These are phyloP conservation scores for Posidonia oceanica DNA, from an alignment of 116 monocot genomes.

Conservation along the genomic window DNA sequence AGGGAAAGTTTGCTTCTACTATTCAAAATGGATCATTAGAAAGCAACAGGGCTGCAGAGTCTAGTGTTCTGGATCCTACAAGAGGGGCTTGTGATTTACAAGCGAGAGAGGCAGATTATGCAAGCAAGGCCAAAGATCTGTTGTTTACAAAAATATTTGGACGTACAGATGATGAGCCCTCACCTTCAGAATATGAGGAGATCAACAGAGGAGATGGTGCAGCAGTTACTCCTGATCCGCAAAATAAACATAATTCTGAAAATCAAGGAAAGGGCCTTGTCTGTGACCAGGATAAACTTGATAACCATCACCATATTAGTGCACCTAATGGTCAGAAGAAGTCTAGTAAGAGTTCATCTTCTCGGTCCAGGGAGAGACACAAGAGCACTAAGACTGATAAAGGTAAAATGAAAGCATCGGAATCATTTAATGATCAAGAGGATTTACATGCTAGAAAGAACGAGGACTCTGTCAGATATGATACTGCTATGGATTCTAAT, in stretches of 20 bases:
- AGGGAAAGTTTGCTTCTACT: conserved; percentile 10
- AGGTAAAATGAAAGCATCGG: conserved; percentile 17
- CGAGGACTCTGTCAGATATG: not conserved
- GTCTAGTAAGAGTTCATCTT: conserved; percentile 28
- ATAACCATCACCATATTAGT: conserved; percentile 10
- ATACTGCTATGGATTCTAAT: conserved; percentile 10
- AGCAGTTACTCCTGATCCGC: conserved; percentile 1
- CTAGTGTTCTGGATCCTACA: conserved; percentile 14
- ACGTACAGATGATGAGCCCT: conserved; percentile 16
- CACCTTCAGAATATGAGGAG: conserved; percentile 18
- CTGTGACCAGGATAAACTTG: conserved; percentile 14
- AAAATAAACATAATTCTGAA: conserved; percentile 5
- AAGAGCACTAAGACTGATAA: conserved; percentile 22
- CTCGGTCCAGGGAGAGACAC: conserved; percentile 16
- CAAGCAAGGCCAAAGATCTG: conserved; percentile 22
- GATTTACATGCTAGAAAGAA: conserved; percentile 11
- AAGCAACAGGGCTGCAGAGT: conserved; percentile 15
- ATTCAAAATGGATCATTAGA: conserved; percentile 17
- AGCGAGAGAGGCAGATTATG: conserved; percentile 9
- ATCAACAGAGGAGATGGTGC: conserved; percentile 5
- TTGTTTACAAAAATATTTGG: conserved; percentile 14
- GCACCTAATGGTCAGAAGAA: conserved; percentile 10
- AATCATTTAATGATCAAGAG: conserved; percentile 10
- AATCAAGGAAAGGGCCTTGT: conserved; percentile 9
- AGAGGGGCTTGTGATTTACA: conserved; percentile 10